phyloP scores from a whole-genome alignment of 768 basidiomycete species.

The Trametes sanguinea region DNA sequence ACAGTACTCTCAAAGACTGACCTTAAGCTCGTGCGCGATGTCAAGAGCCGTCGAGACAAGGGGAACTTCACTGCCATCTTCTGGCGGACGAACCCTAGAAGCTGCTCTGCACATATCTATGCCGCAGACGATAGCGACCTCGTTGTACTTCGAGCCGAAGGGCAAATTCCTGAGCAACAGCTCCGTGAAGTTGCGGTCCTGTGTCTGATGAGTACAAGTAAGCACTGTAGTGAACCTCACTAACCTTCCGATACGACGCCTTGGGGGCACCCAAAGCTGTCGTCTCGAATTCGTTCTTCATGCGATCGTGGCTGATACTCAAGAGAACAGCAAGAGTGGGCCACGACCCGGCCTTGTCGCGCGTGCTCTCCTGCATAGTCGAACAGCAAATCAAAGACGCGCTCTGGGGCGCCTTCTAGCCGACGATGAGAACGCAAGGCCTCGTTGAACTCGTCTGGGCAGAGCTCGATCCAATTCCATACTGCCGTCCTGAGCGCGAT shows the following conservation, averaged over 20 bases:
- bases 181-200: constrained; percentile 61
- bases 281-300: constrained; percentile 57
- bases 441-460: constrained; percentile 78
- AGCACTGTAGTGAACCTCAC: background rate
- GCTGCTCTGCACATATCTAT: constrained; percentile 81
- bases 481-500: constrained; percentile 73
- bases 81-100: constrained; percentile 42
- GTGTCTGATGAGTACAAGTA: background rate
- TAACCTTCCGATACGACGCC: constrained; percentile 27
- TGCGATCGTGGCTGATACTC: constrained; percentile 73
- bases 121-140: constrained; percentile 69
- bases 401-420: constrained; percentile 82
- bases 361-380: constrained; percentile 42
- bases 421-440: constrained; percentile 59
- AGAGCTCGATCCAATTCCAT: constrained; percentile 89
- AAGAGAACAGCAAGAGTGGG: constrained; percentile 77
- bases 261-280: constrained; percentile 35
- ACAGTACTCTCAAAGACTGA: constrained; percentile 26
- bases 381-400: constrained; percentile 81
- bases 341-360: constrained; percentile 60
- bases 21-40: constrained; percentile 80
- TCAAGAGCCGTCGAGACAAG: constrained; percentile 68
- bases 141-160: constrained; percentile 49
- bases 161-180: constrained; percentile 60
- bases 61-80: constrained; percentile 55